These are phyloP conservation scores for Scolecobasidium constrictum DNA, from an alignment of 2,329 filamentous ascomycete species.

Conservation along the genomic window DNA sequence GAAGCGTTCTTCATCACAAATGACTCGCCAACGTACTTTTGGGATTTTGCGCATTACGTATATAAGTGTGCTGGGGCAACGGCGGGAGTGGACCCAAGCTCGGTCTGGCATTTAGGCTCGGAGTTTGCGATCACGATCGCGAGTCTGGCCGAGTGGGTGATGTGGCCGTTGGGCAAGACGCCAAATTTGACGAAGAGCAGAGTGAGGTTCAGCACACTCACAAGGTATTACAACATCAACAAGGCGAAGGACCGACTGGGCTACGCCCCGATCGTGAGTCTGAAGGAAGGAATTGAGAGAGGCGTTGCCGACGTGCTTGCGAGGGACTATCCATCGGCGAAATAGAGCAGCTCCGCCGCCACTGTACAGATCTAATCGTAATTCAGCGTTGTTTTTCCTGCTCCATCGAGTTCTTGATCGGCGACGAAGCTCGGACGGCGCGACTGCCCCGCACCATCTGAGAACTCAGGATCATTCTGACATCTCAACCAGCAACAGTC, in stretches of 20 bases:
- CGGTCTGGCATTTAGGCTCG: slow-evolving; percentile 30
- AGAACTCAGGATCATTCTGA: no score
- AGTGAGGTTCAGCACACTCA: slow-evolving; percentile 42
- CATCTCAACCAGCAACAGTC: no score
- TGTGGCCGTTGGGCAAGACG: slow-evolving; percentile 27
- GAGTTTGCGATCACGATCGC: slow-evolving; percentile 17
- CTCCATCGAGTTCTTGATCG: no score
- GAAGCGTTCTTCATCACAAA: slow-evolving; percentile 89
- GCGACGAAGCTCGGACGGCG: no score
- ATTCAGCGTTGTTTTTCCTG: no score
- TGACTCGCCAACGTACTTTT: slow-evolving; percentile 78
- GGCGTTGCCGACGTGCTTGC: slow-evolving; percentile 5
- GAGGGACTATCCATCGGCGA: slow-evolving; percentile 3
- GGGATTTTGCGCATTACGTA: slow-evolving; percentile 72
- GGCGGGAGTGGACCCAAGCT: slow-evolving; percentile 33
- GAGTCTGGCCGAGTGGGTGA: slow-evolving; percentile 31
- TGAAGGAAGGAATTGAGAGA: slow-evolving; percentile 39
- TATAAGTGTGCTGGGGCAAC: slow-evolving; percentile 50
- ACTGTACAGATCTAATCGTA: no score
- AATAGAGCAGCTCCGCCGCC: no score
- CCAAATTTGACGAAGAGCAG: slow-evolving; percentile 42
- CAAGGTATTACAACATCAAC: slow-evolving; percentile 41
- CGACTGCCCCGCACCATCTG: no score
- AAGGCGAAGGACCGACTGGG: slow-evolving; percentile 43
- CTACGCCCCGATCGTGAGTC: slow-evolving; percentile 38